Evolutionary conservation across 371 early-diverging fungal species (phyloP).

Genomic region (Smittium culicis): DNA sequence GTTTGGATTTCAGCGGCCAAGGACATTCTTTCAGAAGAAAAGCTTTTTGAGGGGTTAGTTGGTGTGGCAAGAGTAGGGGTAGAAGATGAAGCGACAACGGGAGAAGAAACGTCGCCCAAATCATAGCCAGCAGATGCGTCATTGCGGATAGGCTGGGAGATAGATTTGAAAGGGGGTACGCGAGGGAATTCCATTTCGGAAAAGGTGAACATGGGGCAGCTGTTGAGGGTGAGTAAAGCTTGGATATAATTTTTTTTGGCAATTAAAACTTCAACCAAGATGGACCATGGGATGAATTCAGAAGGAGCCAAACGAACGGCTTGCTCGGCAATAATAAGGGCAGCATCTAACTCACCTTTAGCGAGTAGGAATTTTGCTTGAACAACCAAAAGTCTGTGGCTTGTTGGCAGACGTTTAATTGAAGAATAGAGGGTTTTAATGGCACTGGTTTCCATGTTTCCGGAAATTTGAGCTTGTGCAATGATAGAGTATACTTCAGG

Average conservation of each 20-base stretch:
- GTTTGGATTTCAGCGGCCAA: conserved; percentile 20
- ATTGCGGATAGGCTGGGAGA: conserved; percentile 4
- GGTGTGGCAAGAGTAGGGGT: neutral
- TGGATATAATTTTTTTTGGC: conserved; percentile 69
- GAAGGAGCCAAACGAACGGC: conserved; percentile 88
- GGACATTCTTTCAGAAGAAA: neutral
- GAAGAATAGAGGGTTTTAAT: conserved; percentile 70
- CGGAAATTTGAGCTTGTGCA: conserved; percentile 44
- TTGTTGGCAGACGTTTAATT: conserved; percentile 57
- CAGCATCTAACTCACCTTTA: conserved; percentile 62
- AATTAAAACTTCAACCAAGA: conserved; percentile 79
- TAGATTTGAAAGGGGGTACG: conserved; percentile 35
- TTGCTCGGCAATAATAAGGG: conserved; percentile 69
- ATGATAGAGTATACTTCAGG: conserved; percentile 77
- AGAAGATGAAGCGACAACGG: neutral
- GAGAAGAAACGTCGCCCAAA: neutral
- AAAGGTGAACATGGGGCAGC: conserved; percentile 94
- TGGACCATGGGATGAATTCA: conserved; percentile 89
- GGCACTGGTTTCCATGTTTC: conserved; percentile 79
- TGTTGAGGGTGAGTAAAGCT: conserved; percentile 86
- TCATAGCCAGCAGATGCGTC: conserved; percentile 11
- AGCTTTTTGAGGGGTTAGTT: neutral
- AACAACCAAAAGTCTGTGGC: conserved; percentile 64
- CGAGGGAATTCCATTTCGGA: conserved; percentile 78
- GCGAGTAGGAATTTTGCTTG: conserved; percentile 89